Base-by-base conservation (phyloP, 208 protist genomes). In the Herpetomonas samuelpessoai region DNA sequence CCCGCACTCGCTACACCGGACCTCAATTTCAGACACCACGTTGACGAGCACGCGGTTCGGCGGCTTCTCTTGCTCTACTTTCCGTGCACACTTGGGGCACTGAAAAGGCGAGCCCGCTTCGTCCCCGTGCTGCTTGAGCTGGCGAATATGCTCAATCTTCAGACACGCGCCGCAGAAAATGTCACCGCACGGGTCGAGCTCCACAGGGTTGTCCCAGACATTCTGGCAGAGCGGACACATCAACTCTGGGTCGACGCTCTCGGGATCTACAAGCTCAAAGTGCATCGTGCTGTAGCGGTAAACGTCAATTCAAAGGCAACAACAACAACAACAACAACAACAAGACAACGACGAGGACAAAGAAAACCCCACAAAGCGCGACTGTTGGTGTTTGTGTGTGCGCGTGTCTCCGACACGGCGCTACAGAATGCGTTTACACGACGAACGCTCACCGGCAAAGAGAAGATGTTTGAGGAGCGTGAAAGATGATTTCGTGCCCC, bases 221-320 rank as follows among this genome's bases (percentile, higher is more conserved):
- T 71, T 63, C 14, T 52, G 14, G 48, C 76, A 82, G 3, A 75
- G 30, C 7, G 48, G 41, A 28, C 76, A 82, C 1, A 65, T 2
- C 50, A 82, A 54, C 38, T 72, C 70, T 14, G 52, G 49, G 19
- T 73, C 69, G 14, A 68, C 70, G 19, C 69, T 65, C 10, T 62
- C 56, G 25, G 48, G 44, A 4, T 41, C 39, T 29, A 21, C 49
- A 45, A 19, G 24, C 6, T 14, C 14, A 51, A 51, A 66, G 27
- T n/a, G 61, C 45, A 21, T 48, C 41, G 9, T 24, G 28, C 10
- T 45, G 14, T 10, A 64, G 26, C 24, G n/a, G 35, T 7, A 18
- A 41, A 41, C 35, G 35, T n/a, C n/a, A n/a, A n/a, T n/a, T n/a
- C n/a, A n/a, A n/a, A n/a, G n/a, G n/a, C n/a, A n/a, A n/a, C n/a